These are phyloP conservation scores for Hippophae rhamnoides DNA, from an alignment of 306 rosid species.

Conservation along the genomic window DNA sequence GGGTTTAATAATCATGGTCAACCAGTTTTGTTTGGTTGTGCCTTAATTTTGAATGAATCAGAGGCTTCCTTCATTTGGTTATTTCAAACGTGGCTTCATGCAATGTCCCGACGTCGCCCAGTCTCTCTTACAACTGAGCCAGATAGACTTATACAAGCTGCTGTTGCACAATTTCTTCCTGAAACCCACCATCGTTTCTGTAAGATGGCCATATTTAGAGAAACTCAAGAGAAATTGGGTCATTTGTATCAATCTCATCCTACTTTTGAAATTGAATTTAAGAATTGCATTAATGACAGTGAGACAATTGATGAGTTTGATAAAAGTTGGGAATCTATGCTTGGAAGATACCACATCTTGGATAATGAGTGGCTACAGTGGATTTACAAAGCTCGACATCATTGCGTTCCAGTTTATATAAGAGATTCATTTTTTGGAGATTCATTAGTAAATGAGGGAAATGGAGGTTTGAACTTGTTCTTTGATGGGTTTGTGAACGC, in stretches of 20 bases:
- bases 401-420: constrained; percentile 78
- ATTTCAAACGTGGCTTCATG: constrained; percentile 67
- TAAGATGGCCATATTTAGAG: constrained; percentile 53
- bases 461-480: constrained; percentile 41
- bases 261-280: constrained; percentile 50
- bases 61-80: constrained; percentile 66
- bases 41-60: constrained; percentile 51
- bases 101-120: constrained; percentile 63
- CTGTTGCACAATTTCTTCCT: constrained; percentile 63
- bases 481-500: constrained; percentile 71
- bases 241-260: constrained; percentile 56
- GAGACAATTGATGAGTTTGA: constrained; percentile 67
- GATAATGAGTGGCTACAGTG: constrained; percentile 86
- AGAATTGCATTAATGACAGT: constrained; percentile 45
- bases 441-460: constrained; percentile 33
- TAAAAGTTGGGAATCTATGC: constrained; percentile 59
- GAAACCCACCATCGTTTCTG: constrained; percentile 61
- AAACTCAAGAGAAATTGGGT: constrained; percentile 49
- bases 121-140: constrained; percentile 67
- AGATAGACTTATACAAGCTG: constrained; percentile 53
- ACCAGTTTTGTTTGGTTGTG: constrained; percentile 73
- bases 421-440: constrained; percentile 71
- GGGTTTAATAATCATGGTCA: constrained; percentile 84
- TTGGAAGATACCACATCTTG: constrained; percentile 51
- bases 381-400: constrained; percentile 57